Conservation (phyloP, 2,329 filamentous ascomycete genomes). For the Colletotrichum neosansevieriae region DNA sequence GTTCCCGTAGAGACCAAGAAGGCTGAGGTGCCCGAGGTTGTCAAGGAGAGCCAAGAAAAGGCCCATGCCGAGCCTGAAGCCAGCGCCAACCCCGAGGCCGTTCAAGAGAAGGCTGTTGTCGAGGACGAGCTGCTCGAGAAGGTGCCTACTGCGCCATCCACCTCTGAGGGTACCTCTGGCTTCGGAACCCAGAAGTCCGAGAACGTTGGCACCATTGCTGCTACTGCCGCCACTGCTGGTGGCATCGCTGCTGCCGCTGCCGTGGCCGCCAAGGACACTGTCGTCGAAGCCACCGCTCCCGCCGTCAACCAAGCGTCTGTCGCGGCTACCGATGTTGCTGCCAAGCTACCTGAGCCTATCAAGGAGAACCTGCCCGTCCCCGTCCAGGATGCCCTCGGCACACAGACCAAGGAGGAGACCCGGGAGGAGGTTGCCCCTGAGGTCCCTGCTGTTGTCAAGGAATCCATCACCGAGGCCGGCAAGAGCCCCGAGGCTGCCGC, state of each 20-base stretch:
- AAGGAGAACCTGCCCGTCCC: slow-evolving; percentile 64
- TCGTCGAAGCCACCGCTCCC: slow-evolving; percentile 52
- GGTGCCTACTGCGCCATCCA: slow-evolving; percentile 70
- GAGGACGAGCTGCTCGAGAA: slow-evolving; percentile 78
- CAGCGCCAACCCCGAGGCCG: slow-evolving; percentile 72
- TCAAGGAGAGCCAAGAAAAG: slow-evolving; percentile 78
- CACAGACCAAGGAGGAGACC: slow-evolving; percentile 56
- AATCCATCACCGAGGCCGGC: slow-evolving; percentile 69
- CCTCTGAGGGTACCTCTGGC: slow-evolving; percentile 67
- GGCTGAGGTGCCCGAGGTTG: slow-evolving; percentile 69
- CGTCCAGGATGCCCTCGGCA: slow-evolving; percentile 61
- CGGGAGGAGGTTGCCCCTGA: slow-evolving; percentile 61
- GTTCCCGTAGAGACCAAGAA: slow-evolving; percentile 73
- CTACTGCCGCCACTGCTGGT: slow-evolving; percentile 51
- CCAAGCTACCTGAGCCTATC: slow-evolving; percentile 65
- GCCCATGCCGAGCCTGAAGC: slow-evolving; percentile 76
- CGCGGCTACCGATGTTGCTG: slow-evolving; percentile 54
- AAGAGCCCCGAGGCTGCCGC: slow-evolving; percentile 77
- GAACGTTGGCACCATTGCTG: slow-evolving; percentile 54
- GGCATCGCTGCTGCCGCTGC: slow-evolving; percentile 52
- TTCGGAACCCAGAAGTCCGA: slow-evolving; percentile 66
- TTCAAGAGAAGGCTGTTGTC: slow-evolving; percentile 77
- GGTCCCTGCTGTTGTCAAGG: slow-evolving; percentile 68
- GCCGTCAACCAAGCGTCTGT: slow-evolving; percentile 52
- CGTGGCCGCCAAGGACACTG: slow-evolving; percentile 46